Evolutionary conservation across 2,329 filamentous ascomycete species (phyloP).

Genomic region (Diaporthe citriasiana): DNA sequence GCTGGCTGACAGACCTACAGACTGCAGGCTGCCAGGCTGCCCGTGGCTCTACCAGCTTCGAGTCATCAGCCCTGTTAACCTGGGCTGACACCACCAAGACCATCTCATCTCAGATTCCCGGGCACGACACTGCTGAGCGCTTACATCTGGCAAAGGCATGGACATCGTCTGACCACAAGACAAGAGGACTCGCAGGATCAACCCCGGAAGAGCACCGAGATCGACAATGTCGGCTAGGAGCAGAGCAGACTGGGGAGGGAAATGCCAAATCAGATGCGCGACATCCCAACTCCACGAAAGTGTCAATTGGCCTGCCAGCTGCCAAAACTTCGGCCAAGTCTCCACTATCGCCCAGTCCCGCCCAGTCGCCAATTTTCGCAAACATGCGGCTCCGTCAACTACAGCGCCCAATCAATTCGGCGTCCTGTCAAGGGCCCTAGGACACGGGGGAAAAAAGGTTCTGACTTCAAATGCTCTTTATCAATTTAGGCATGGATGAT

Average conservation of each 20-base stretch:
- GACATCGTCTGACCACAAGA: conserved; percentile 4
- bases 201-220: conserved; percentile 22
- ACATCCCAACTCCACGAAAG: neutral
- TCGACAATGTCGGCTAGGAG: conserved; percentile 1
- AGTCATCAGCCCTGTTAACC: conserved; percentile 11
- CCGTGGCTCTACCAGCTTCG: neutral
- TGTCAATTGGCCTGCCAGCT: conserved; percentile 36
- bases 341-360: conserved; percentile 27
- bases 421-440: neutral
- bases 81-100: neutral
- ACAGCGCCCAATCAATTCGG: conserved; percentile 4
- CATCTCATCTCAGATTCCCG: conserved; percentile 10
- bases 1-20: neutral
- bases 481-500: conserved; percentile 30
- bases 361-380: conserved; percentile 11
- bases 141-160: neutral
- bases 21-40: neutral
- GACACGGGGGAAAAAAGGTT: neutral
- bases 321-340: conserved; percentile 22
- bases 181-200: neutral
- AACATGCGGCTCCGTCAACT: conserved; percentile 2
- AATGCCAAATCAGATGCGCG: conserved; percentile 2
- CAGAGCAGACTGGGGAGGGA: neutral
- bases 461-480: conserved; percentile 4
- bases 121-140: neutral